Percentiles rank a stretch among this genome's conserved stretches.
phyloP scores from a whole-genome alignment of 331 rosid genomes.

The Saraca asoca region DNA sequence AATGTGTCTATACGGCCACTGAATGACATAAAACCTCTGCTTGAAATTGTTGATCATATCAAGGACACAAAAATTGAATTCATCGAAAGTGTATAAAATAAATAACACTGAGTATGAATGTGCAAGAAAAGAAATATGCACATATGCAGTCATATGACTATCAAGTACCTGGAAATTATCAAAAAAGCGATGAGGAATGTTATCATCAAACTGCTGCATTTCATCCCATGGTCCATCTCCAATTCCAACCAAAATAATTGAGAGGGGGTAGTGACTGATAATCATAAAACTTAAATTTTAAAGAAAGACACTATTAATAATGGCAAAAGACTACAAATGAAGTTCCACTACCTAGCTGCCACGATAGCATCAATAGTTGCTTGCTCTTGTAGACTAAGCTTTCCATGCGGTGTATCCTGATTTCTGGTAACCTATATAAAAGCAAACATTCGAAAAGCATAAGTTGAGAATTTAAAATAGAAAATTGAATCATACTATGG shows the following conservation, averaged over 20 bases:
- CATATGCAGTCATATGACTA: conserved; percentile 14
- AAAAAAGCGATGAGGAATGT: conserved; percentile 73
- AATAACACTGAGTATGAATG: neutral
- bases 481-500: neutral
- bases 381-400: conserved; percentile 75
- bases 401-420: conserved; percentile 66
- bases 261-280: conserved; percentile 80
- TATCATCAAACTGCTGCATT: conserved; percentile 83
- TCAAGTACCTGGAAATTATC: conserved; percentile 90
- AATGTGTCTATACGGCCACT: neutral
- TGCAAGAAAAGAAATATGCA: neutral
- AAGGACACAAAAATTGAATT: neutral
- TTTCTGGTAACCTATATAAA: conserved; percentile 65
- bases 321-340: conserved; percentile 22
- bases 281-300: conserved; percentile 32
- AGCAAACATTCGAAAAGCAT: conserved; percentile 4
- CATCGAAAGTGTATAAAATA: neutral
- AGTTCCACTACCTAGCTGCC: conserved; percentile 74
- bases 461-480: conserved; percentile 16
- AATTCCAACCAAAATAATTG: conserved; percentile 89
- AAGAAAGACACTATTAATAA: conserved; percentile 22
- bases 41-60: neutral
- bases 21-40: neutral
- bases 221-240: conserved; percentile 99
- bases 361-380: conserved; percentile 72